Percentiles rank a stretch among this genome's conserved stretches.
These are phyloP conservation scores for Aspergillus sp. DNA, from an alignment of 2,329 filamentous ascomycete genomes.

Conservation along the genomic window DNA sequence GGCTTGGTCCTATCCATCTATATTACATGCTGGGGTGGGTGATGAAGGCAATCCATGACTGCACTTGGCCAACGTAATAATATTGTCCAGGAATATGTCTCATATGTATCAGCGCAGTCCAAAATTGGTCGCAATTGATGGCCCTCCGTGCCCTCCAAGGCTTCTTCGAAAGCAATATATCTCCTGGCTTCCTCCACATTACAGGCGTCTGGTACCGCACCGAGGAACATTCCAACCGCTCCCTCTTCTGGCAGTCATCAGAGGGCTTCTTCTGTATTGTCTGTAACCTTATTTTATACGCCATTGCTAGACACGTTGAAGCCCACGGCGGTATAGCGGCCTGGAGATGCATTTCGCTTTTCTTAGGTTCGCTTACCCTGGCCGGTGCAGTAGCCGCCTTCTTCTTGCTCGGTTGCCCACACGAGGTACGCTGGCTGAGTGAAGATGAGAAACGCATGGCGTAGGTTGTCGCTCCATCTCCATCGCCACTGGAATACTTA, in stretches of 20 bases:
- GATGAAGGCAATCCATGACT: background rate
- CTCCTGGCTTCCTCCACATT: background rate
- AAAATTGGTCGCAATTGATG: background rate
- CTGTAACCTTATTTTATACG: background rate
- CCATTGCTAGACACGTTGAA: background rate
- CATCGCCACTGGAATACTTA: background rate
- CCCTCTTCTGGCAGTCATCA: background rate
- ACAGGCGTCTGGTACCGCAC: background rate
- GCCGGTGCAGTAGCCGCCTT: background rate
- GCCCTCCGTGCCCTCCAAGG: background rate
- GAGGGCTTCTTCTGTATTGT: background rate
- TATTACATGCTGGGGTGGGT: background rate
- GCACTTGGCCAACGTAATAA: background rate
- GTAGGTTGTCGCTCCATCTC: background rate
- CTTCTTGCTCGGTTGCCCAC: slow-evolving; percentile 2
- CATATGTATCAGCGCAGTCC: background rate
- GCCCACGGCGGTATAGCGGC: background rate
- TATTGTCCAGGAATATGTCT: background rate
- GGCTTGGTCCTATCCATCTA: background rate
- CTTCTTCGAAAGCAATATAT: slow-evolving; percentile 1
- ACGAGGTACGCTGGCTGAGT: slow-evolving; percentile 1
- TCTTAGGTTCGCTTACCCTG: background rate
- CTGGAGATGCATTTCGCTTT: slow-evolving; percentile 4
- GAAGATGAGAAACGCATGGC: slow-evolving; percentile 2
- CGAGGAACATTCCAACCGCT: background rate